Percentiles rank a stretch among this genome's conserved stretches.
Conservation (phyloP, 768 basidiomycete species). For the Daedaleopsis nitida region DNA sequence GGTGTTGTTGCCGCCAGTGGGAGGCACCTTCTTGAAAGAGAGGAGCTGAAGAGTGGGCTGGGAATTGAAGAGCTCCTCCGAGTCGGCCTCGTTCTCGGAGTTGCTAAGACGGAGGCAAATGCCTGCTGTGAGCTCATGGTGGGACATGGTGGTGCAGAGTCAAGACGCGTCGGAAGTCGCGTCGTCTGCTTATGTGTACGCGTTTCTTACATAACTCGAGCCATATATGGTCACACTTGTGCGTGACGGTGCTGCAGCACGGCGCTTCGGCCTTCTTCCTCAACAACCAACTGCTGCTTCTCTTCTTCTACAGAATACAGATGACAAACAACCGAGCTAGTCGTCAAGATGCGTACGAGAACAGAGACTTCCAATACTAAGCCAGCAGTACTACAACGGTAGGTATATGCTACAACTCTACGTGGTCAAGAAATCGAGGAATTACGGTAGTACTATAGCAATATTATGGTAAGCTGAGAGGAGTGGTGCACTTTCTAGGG, state of each 20-base stretch:
- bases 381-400: too few relatives aligned
- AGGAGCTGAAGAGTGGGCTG: conserved; percentile 74
- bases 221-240: not conserved
- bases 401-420: not conserved
- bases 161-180: conserved; percentile 21
- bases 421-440: not conserved
- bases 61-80: conserved; percentile 26
- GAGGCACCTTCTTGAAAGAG: conserved; percentile 75
- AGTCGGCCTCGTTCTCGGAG: conserved; percentile 43
- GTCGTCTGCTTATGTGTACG: conserved; percentile 21
- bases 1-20: conserved; percentile 32
- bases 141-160: conserved; percentile 36
- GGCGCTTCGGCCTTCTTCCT: too few relatives aligned
- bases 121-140: conserved; percentile 57
- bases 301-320: not conserved
- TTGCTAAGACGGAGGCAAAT: conserved; percentile 53
- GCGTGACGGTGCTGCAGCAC: not conserved
- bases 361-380: too few relatives aligned
- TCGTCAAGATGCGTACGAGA: too few relatives aligned
- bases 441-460: not conserved
- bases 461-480: too few relatives aligned
- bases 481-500: too few relatives aligned
- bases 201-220: conserved; percentile 21
- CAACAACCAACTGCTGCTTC: too few relatives aligned
- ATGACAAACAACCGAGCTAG: too few relatives aligned